Evolutionary conservation across 1,139 yeast genomes (phyloP), one percentile per base, ranked within the genome.

Genomic region (Lodderomyces beijingensis): DNA sequence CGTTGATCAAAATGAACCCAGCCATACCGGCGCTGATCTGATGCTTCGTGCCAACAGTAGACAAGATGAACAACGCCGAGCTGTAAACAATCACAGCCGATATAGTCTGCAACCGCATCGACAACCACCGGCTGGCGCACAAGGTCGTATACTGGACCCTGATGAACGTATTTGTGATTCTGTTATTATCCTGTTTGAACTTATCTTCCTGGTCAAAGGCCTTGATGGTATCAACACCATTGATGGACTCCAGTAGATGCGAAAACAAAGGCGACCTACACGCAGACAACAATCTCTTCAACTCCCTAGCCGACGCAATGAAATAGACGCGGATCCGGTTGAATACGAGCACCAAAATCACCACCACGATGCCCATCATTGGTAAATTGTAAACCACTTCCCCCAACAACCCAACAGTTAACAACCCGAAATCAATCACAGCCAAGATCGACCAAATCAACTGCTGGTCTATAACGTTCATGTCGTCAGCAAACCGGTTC

Each of bases 1-100:
- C 59, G 40, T 60, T 57, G 9, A 60, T 50, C 65, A 63, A 57
- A 17, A 62, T 48, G 43, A 63, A 62, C 35, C 70, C 69, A 25
- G 58, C 59, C 43, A 59, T 43, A 13, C 60, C 65, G 3, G 67
- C 56, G 28, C 49, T 51, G 25, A 62, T 40, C 15, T 53, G 49
- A 27, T 32, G 43, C 3, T 37, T 35, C 3, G 59, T 49, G 3
- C 43, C 44, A 31, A 55, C 44, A 5, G 57, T 48, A 8, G 44
- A 33, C 29, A 58, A 44, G 18, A 61, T 53, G 29, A 59, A 42
- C 18, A 59, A 38, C 2, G 66, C 48, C 1, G 63, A 46, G 7
- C 52, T 39, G 32, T 53, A 57, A 4, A 62, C 54, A 25, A 64
- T 52, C 16, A 57, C 23, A 1, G 68, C 53, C 7, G 68, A 57